These are phyloP conservation scores for Coemansia sp. DNA, from an alignment of 192 early-diverging fungal species.

Conservation along the genomic window DNA sequence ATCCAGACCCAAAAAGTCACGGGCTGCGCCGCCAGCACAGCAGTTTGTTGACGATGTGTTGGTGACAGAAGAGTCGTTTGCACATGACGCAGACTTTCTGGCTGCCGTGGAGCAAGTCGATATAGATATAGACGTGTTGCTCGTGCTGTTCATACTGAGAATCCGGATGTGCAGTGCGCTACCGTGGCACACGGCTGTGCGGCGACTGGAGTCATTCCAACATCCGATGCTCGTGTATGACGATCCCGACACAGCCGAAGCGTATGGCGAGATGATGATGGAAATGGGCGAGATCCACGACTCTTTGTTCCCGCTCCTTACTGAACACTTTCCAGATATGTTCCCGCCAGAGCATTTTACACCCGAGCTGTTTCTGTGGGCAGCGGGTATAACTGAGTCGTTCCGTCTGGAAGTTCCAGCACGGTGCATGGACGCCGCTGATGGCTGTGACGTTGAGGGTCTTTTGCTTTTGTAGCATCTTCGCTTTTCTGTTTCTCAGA, in stretches of 20 bases:
- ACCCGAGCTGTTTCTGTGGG: conserved; percentile 46
- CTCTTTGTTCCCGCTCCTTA: conserved; percentile 44
- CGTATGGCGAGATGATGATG: conserved; percentile 28
- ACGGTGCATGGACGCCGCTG: background rate
- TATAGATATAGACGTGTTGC: conserved; percentile 22
- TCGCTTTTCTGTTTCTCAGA: no score
- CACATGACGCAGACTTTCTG: conserved; percentile 17
- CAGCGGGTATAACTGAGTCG: conserved; percentile 38
- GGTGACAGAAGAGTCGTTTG: conserved; percentile 31
- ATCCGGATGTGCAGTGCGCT: background rate
- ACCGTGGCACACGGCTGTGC: conserved; percentile 27
- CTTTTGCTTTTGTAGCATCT: background rate
- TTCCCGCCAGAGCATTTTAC: conserved; percentile 28
- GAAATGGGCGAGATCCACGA: conserved; percentile 40
- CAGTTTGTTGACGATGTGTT: conserved; percentile 17
- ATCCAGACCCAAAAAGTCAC: background rate
- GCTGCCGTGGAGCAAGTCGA: conserved; percentile 33
- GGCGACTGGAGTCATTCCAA: conserved; percentile 24
- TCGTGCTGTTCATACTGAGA: conserved; percentile 36
- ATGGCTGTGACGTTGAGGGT: conserved; percentile 20
- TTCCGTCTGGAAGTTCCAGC: conserved; percentile 20
- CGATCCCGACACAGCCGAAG: background rate
- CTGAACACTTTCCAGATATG: conserved; percentile 34
- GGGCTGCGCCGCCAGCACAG: background rate
- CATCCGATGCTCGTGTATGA: conserved; percentile 34